phyloP scores from a whole-genome alignment of 371 early-diverging fungal genomes.

The Lichtheimia corymbifera region DNA sequence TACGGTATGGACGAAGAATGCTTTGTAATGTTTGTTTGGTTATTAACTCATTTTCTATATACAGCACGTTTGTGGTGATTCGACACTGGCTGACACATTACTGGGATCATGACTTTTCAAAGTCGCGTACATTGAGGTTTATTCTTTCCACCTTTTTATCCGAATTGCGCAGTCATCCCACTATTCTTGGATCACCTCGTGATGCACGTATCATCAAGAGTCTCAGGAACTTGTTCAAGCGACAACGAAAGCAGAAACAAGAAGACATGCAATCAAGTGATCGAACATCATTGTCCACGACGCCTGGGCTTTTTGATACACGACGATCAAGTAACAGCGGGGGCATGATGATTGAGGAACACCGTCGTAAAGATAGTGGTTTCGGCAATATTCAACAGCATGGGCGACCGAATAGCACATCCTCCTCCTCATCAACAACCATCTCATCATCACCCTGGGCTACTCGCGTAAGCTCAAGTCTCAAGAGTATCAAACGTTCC shows the following conservation, averaged over 20 bases:
- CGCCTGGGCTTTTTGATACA: neutral
- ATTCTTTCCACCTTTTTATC: slow-evolving; percentile 48
- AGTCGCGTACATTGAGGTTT: slow-evolving; percentile 44
- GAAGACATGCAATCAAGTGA: neutral
- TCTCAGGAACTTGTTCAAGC: slow-evolving; percentile 39
- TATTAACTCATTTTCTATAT: neutral
- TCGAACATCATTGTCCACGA: neutral
- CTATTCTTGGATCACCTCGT: slow-evolving; percentile 37
- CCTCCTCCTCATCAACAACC: neutral
- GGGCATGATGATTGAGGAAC: too few species aligned
- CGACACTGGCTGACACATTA: slow-evolving; percentile 55
- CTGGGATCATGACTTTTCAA: slow-evolving; percentile 44
- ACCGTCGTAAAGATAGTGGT: neutral
- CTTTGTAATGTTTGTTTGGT: neutral
- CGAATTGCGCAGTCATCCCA: slow-evolving; percentile 39
- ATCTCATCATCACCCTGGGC: slow-evolving; percentile 27
- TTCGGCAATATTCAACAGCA: neutral
- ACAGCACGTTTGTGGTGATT: slow-evolving; percentile 53
- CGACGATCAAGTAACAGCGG: neutral
- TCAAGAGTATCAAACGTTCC: slow-evolving; percentile 33
- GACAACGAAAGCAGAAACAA: slow-evolving; percentile 31
- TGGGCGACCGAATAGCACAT: neutral
- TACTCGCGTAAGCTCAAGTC: slow-evolving; percentile 27
- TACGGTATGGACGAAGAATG: slow-evolving; percentile 31
- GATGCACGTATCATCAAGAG: slow-evolving; percentile 47